Evolutionary conservation across 768 basidiomycete species (phyloP), one percentile per base, ranked within the genome.

Genomic region (Kwoniella botswanensis): DNA sequence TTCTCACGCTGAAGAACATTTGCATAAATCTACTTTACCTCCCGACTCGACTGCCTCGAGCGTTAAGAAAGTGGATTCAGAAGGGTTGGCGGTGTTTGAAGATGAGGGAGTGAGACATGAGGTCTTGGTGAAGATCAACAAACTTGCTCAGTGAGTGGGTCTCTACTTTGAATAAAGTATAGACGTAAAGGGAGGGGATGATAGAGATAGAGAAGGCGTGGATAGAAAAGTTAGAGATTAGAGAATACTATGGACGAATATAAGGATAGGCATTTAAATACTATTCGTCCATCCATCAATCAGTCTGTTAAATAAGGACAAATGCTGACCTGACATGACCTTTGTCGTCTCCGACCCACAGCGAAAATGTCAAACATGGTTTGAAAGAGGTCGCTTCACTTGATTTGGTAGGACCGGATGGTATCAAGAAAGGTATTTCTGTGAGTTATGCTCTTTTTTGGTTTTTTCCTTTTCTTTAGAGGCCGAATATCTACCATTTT

Each of bases 81-180:
- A 75, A 4, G 79, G 74, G 18, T 65, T 79, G 57, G 71, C 43
- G 2, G 78, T 82, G 10, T 80, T 82, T 75, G 79, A 79, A 59
- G 69, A 71, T 54, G 59, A 76, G 35, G 59, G 62, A 5, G 77
- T 82, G 17, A 72, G 76, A 56, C 81, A 82, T 69, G 81, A 76
- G 63, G 71, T 80, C 4, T 65, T 82, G 72, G 77, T 82, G 42
- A 78, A 82, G 76, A 75, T 82, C 67, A 82, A 82, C 63, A 73
- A 82, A 67, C 74, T 82, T 58, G 80, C 78, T 21, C 55, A 71
- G 78, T 79, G 63, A 71, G 78, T 35, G 35, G 35, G 26, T n/a
- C n/a, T n/a, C n/a, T n/a, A n/a, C n/a, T n/a, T n/a, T n/a, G n/a
- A n/a, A n/a, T n/a, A n/a, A n/a, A n/a, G n/a, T n/a, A n/a, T n/a